Percentiles rank a stretch among this genome's conserved stretches.
Evolutionary conservation across 2,329 filamentous ascomycete species (phyloP).

Genomic region (Penicillium sp.): DNA sequence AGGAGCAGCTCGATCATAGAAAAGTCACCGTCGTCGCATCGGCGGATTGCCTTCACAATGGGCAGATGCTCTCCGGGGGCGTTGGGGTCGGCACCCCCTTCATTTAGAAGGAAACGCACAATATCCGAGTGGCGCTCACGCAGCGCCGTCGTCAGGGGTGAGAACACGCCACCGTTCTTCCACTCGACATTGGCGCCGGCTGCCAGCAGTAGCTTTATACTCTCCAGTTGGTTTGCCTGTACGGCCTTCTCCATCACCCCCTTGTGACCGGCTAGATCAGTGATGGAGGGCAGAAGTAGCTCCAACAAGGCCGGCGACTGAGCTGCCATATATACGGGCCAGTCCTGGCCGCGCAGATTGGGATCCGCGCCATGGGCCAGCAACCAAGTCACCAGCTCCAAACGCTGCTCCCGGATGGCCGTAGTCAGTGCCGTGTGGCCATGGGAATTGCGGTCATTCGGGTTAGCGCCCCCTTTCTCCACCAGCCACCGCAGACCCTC

Average conservation of each 20-base stretch:
- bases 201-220: slow-evolving; percentile 62
- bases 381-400: slow-evolving; percentile 59
- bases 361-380: slow-evolving; percentile 60
- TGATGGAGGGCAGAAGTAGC: slow-evolving; percentile 56
- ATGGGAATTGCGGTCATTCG: slow-evolving; percentile 58
- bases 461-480: slow-evolving; percentile 55
- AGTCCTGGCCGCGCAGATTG: slow-evolving; percentile 63
- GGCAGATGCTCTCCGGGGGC: slow-evolving; percentile 68
- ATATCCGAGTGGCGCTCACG: slow-evolving; percentile 62
- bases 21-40: slow-evolving; percentile 55
- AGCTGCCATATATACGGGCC: slow-evolving; percentile 69
- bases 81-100: slow-evolving; percentile 63
- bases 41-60: slow-evolving; percentile 65
- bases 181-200: slow-evolving; percentile 68
- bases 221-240: slow-evolving; percentile 63
- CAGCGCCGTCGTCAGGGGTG: slow-evolving; percentile 64
- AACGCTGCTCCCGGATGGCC: slow-evolving; percentile 60
- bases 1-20: slow-evolving; percentile 63
- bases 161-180: slow-evolving; percentile 70
- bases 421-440: slow-evolving; percentile 64
- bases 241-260: slow-evolving; percentile 68
- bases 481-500: slow-evolving; percentile 61
- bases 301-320: slow-evolving; percentile 59
- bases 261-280: slow-evolving; percentile 42
- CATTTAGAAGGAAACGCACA: slow-evolving; percentile 59